Conservation (phyloP, 2,329 filamentous ascomycete species). For the Hypoxylon sp. region DNA sequence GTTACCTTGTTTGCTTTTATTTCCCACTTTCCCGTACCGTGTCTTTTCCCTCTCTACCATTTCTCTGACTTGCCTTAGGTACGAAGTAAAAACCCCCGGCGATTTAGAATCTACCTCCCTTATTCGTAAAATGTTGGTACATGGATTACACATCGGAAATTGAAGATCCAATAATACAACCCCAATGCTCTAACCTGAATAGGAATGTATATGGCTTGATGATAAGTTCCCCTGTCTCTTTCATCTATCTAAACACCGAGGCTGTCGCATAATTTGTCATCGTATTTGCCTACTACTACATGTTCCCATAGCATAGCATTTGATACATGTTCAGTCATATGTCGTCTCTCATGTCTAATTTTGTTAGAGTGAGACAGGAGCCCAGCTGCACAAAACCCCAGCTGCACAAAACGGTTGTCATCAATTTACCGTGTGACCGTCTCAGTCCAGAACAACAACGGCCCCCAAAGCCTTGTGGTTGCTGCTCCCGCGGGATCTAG, state of each 20-base stretch:
- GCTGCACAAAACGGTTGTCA: neutral
- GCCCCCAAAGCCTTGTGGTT: too few species aligned
- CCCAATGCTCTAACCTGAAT: conserved; percentile 2
- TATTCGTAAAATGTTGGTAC: conserved; percentile 7
- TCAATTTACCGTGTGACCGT: neutral
- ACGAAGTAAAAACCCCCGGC: neutral
- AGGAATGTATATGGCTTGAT: neutral
- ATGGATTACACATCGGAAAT: conserved; percentile 2
- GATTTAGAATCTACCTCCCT: conserved; percentile 5
- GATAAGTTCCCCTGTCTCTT: neutral
- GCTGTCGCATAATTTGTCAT: neutral
- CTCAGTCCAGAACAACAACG: neutral
- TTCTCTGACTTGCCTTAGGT: neutral
- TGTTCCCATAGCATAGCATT: too few species aligned
- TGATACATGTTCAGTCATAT: too few species aligned
- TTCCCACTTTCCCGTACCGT: neutral
- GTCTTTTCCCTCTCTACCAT: too few species aligned
- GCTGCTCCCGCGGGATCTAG: conserved; percentile 10
- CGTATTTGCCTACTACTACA: too few species aligned
- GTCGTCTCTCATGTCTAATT: neutral
- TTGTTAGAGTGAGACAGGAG: neutral
- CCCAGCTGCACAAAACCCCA: too few species aligned
- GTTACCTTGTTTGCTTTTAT: conserved; percentile 2
- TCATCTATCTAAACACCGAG: conserved; percentile 11
- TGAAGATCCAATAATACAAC: conserved; percentile 3